Base-by-base conservation (phyloP, 192 early-diverging fungal species). In the Entomortierella lignicola region DNA sequence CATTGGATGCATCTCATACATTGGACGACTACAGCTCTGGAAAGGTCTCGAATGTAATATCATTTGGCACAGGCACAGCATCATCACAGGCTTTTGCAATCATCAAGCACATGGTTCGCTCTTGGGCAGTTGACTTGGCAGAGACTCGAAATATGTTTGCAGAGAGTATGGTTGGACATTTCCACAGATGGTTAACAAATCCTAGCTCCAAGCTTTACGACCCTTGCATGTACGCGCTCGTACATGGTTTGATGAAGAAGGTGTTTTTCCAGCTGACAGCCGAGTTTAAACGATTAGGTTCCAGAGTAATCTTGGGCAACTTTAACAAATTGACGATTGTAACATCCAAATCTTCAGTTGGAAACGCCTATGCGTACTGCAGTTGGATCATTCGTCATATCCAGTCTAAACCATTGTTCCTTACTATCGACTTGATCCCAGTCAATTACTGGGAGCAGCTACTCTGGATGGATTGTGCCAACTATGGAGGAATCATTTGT, bases 391-490 rank as follows among this genome's bases (percentile, higher is more conserved):
- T 89, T 29, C 86, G 89, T 23, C 90, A 91, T 6, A 85, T 97
- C 18, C 79, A 83, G 26, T 85, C 83, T 34, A 93, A 93, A 65
- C 91, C 89, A 11, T 70, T 95, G 13, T 96, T 97, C 80, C 88
- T 91, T 66, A 83, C 87, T 39, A 57, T 99, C 4, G 87, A 91
- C 56, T 54, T 99, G 60, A 81, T 87, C 12, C 83, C 88, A n/a
- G 81, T 85, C 30, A 81, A 88, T 63, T 94, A 90, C 63, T 99
- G 94, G 93, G 86, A 91, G 31, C 87, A 91, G 42, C 58, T 97
- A 63, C 44, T 97, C 42, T 99, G 98, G 98, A 95, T 96, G 94
- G 95, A 99, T 72, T 77, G 82, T 56, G 87, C 88, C 64, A 99
- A 99, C 81, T 96, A 89, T 77, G 96, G 94, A 21, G 91, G 94